Conservation (phyloP, 305 asterid species). For the Ajuga reptans region DNA sequence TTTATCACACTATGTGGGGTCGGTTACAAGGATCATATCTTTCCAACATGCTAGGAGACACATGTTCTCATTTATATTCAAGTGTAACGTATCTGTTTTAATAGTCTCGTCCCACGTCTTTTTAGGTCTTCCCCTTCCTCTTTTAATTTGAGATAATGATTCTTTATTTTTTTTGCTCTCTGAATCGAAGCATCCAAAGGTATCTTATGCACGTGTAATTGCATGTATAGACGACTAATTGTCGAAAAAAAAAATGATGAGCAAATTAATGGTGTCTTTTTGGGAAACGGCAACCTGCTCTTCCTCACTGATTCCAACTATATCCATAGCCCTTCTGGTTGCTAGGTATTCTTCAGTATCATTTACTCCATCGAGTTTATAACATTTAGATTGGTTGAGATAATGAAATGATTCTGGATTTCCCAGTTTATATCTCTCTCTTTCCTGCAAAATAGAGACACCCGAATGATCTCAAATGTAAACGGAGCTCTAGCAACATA, state of each 20-base stretch:
- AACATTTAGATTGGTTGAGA: constrained; percentile 84
- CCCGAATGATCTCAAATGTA: constrained; percentile 20
- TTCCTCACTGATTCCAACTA: constrained; percentile 93
- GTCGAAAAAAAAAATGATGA: constrained; percentile 16
- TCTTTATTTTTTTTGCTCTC: no score
- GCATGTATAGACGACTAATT: not conserved
- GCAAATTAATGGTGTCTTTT: constrained; percentile 9
- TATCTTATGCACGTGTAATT: not conserved
- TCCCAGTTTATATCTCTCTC: constrained; percentile 73
- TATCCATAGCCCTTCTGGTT: constrained; percentile 98
- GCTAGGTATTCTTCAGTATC: constrained; percentile 91
- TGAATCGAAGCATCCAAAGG: no score
- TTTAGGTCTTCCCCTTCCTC: no score
- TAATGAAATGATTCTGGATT: constrained; percentile 72
- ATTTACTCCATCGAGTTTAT: constrained; percentile 78
- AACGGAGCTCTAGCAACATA: constrained; percentile 15
- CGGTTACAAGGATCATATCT: no score
- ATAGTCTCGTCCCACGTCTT: no score
- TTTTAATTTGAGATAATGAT: no score
- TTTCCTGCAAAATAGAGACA: constrained; percentile 49
- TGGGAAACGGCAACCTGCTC: constrained; percentile 64
- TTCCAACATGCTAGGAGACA: no score
- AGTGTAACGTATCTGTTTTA: no score
- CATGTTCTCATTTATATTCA: no score
- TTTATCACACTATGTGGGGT: no score